A percentile compares a stretch with the other conserved stretches of the same genome.
These are phyloP conservation scores for Raphanus raphanistrum DNA, from an alignment of 345 rosid genomes.

Conservation along the genomic window DNA sequence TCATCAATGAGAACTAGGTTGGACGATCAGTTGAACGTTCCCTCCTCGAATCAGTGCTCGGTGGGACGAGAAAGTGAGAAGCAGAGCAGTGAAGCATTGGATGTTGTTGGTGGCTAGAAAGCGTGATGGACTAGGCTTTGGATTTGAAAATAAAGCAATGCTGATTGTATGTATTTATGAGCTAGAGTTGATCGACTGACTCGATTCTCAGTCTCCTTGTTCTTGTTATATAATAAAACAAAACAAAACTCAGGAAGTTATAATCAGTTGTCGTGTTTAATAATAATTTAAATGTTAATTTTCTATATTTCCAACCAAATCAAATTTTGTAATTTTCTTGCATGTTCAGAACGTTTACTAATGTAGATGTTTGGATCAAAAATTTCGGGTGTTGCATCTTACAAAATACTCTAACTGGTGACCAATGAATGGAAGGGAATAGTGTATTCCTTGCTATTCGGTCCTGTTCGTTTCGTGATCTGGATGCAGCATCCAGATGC, in stretches of 20 bases:
- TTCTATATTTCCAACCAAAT: too few species aligned
- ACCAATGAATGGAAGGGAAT: too few species aligned
- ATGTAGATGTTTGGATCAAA: too few species aligned
- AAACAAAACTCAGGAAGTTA: neutral
- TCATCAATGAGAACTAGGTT: constrained; percentile 50
- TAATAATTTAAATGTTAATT: too few species aligned
- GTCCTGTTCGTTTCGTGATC: too few species aligned
- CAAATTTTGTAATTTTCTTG: too few species aligned
- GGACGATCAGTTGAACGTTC: constrained; percentile 41
- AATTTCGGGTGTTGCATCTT: too few species aligned
- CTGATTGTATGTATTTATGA: constrained; percentile 42
- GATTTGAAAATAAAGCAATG: constrained; percentile 87
- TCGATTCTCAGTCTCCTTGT: constrained; percentile 19
- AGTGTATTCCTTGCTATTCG: too few species aligned
- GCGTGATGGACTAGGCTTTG: constrained; percentile 93
- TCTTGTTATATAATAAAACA: constrained; percentile 23
- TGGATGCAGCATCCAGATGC: too few species aligned
- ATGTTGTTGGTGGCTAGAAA: constrained; percentile 71
- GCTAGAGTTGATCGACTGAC: constrained; percentile 15
- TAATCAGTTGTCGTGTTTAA: neutral
- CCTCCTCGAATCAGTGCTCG: too few species aligned
- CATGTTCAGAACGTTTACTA: too few species aligned
- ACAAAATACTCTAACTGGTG: too few species aligned
- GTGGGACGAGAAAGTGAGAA: constrained; percentile 57
- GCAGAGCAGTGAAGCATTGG: constrained; percentile 58